A percentile compares a stretch with the other conserved stretches of the same genome.
Evolutionary conservation across 176 grass and related monocot genomes (phyloP).

Genomic region (Lolium perenne): DNA sequence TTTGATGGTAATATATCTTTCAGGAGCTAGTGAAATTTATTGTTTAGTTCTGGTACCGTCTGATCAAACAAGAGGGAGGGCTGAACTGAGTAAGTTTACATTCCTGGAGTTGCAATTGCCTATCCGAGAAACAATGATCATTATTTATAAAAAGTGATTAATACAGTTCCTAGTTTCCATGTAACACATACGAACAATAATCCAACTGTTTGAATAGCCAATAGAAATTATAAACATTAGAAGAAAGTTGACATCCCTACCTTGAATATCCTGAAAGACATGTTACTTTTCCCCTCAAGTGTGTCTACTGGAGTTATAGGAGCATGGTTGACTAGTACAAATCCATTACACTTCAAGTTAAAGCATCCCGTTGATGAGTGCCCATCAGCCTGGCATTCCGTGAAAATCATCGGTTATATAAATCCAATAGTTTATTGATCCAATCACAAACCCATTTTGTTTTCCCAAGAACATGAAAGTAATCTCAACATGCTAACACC

Average conservation of each 20-base stretch:
- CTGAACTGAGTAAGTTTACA: too few relatives aligned
- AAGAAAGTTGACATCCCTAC: background rate
- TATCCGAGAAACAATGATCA: too few relatives aligned
- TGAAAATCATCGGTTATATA: background rate
- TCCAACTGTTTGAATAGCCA: background rate
- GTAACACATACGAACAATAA: background rate
- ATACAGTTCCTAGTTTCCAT: background rate
- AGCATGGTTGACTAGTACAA: background rate
- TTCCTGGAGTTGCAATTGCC: too few relatives aligned
- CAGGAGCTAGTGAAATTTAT: too few relatives aligned
- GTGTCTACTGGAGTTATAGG: slow-evolving; percentile 9
- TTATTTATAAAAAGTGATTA: too few relatives aligned
- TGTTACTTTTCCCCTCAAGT: background rate
- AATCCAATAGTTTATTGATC: background rate
- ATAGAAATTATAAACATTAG: background rate
- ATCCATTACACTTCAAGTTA: slow-evolving; percentile 20
- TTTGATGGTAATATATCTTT: too few relatives aligned
- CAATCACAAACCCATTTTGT: background rate
- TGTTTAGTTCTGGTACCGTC: too few relatives aligned
- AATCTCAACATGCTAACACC: background rate
- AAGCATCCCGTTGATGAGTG: background rate
- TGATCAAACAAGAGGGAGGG: too few relatives aligned
- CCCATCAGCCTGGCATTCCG: background rate
- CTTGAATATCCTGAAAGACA: slow-evolving; percentile 38
- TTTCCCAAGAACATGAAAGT: background rate